These are phyloP conservation scores for Penicillium nordicum DNA, from an alignment of 2,329 filamentous ascomycete genomes.

Conservation along the genomic window DNA sequence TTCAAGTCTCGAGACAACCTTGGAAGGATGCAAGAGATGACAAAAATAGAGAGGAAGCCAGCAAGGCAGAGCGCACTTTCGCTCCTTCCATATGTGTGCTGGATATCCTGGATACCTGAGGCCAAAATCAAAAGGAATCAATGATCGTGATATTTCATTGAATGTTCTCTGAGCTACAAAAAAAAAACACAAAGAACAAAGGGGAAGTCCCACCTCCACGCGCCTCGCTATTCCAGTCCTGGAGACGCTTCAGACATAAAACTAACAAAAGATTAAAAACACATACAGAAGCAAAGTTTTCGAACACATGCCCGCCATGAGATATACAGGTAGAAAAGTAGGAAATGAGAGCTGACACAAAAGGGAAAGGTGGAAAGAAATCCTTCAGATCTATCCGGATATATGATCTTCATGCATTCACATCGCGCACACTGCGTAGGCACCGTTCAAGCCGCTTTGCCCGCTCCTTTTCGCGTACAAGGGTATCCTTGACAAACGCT, in stretches of 20 bases:
- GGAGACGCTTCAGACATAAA: conserved; percentile 1
- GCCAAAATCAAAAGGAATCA: not conserved
- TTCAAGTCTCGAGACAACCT: not conserved
- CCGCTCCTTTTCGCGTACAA: conserved; percentile 74
- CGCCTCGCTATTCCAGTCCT: conserved; percentile 6
- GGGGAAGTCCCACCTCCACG: not conserved
- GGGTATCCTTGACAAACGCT: conserved; percentile 71
- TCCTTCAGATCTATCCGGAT: conserved; percentile 7
- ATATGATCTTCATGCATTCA: conserved; percentile 16
- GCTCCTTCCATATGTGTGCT: not conserved
- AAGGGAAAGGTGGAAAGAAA: not conserved
- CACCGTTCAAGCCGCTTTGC: conserved; percentile 78
- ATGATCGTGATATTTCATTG: not conserved
- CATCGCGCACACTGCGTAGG: conserved; percentile 57
- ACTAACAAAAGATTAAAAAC: not conserved
- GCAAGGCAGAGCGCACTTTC: not conserved
- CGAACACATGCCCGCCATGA: conserved; percentile 19
- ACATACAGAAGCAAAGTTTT: conserved; percentile 7
- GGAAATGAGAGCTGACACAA: not conserved
- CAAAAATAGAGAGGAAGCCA: too few relatives aligned
- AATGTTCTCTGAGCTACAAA: not conserved
- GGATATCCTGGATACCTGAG: not conserved
- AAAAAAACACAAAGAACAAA: not conserved
- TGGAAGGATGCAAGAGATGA: not conserved
- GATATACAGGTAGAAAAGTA: conserved; percentile 16